These are phyloP conservation scores for Aspergillus ellipticus DNA, from an alignment of 495 filamentous ascomycete genomes.

Conservation along the genomic window DNA sequence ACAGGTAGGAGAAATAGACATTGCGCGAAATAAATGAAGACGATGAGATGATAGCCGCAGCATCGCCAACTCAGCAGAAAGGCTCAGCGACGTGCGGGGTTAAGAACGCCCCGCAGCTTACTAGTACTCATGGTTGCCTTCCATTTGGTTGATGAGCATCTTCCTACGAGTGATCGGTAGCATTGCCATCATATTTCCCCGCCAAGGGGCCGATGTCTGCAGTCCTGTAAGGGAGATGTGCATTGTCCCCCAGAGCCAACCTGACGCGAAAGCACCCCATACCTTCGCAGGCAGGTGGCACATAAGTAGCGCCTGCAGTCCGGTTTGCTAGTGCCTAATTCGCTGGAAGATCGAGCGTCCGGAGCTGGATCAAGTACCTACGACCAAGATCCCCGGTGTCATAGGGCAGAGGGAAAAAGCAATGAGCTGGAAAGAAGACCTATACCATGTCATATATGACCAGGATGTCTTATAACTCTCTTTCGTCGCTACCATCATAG, in stretches of 20 bases:
- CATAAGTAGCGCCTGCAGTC: slow-evolving; percentile 1
- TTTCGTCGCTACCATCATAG: slow-evolving; percentile 4
- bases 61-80: slow-evolving; percentile 30
- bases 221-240: neutral
- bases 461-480: neutral
- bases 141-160: neutral
- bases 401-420: slow-evolving; percentile 12
- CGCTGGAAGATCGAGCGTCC: neutral
- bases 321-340: slow-evolving; percentile 2
- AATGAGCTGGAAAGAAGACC: slow-evolving; percentile 3
- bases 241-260: neutral
- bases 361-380: neutral
- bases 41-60: slow-evolving; percentile 18
- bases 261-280: neutral
- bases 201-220: neutral
- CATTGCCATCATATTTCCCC: neutral
- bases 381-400: neutral
- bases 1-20: neutral
- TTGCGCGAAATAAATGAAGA: slow-evolving; percentile 15
- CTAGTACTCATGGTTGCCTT: neutral
- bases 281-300: neutral
- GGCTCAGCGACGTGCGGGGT: slow-evolving; percentile 24
- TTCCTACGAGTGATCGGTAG: neutral
- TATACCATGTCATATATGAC: neutral
- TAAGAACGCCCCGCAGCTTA: slow-evolving; percentile 1